Conservation (phyloP, 129 eudicot species). For the Saussurea involucrata region DNA sequence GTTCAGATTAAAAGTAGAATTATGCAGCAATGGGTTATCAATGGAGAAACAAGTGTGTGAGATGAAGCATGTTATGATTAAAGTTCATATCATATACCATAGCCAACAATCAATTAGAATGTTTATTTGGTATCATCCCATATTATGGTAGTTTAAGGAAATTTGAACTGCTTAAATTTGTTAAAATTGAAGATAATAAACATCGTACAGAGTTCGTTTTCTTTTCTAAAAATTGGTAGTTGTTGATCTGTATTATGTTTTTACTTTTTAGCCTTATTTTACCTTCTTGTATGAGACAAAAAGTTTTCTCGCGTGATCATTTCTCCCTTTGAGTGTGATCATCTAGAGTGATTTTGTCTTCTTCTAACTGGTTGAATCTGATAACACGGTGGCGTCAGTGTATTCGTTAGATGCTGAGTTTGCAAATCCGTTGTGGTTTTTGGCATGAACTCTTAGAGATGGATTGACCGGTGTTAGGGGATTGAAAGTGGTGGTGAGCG, state of each 20-base stretch:
- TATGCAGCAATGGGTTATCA: slow-evolving; percentile 42
- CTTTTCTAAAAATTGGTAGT: background rate
- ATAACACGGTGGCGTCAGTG: slow-evolving; percentile 61
- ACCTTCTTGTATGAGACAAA: background rate
- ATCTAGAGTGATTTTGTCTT: slow-evolving; percentile 4
- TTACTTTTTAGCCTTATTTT: background rate
- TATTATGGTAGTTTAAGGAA: background rate
- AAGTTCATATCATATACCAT: background rate
- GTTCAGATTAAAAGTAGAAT: slow-evolving; percentile 57
- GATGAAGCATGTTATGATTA: slow-evolving; percentile 21
- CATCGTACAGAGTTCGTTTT: background rate
- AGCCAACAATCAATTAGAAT: background rate
- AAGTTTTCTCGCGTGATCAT: background rate
- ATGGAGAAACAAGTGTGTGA: slow-evolving; percentile 60
- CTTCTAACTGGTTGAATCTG: slow-evolving; percentile 59
- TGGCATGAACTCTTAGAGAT: slow-evolving; percentile 91
- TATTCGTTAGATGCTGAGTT: slow-evolving; percentile 81
- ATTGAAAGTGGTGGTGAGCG: slow-evolving; percentile 11
- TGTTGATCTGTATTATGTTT: background rate
- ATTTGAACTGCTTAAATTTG: background rate
- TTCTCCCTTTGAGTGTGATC: background rate
- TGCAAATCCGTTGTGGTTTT: slow-evolving; percentile 84
- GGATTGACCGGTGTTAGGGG: slow-evolving; percentile 30
- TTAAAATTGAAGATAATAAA: background rate
- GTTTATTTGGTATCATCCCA: background rate